Base-by-base conservation (phyloP, 257 asterid species). In the Petunia secreta region DNA sequence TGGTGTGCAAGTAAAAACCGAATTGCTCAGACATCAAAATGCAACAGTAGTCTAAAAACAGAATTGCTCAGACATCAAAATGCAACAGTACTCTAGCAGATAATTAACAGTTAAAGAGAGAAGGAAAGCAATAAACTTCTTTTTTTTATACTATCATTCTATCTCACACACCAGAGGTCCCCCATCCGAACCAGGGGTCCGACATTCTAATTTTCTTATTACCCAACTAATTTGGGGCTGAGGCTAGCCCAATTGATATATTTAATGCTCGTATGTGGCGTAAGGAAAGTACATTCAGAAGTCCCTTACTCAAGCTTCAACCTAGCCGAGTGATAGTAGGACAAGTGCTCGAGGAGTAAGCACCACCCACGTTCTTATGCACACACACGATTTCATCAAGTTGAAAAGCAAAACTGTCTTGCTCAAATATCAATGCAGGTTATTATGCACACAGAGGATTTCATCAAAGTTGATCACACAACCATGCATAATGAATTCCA, bases 21-120 rank as follows among this genome's bases (percentile, higher is more conserved):
- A 82, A 85, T 62, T 16, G 59, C 63, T 55, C 79, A 54, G 55
- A 75, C 10, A 43, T 74, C 48, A 68, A 68, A 69, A 9, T 3
- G 8, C 37, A 73, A 5, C 68, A 40, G 15, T 13, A 39, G 66
- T 25, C 37, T 3, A 80, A 71, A 57, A 77, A 59, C 62, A 77
- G 69, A 82, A 85, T 62, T 16, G 59, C 63, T 55, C 79, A 54
- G 55, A 75, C 10, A 43, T 74, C 48, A 68, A 68, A 69, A 9
- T 3, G 8, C 37, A 73, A 5, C 68, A 40, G 15, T 13, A 39
- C 25, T 25, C 0, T 60, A 46, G 34, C 36, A 39, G 59, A 66
- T 9, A 4, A 37, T 46, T 43, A 15, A 68, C n/a, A n/a, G 57
- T 68, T 38, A 15, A 79, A 65, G 80, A 16, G 83, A 40, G 16